Percentiles rank a stretch among this genome's conserved stretches.
phyloP scores from a whole-genome alignment of 352 stramenopile species.

The Phytophthora meadii region DNA sequence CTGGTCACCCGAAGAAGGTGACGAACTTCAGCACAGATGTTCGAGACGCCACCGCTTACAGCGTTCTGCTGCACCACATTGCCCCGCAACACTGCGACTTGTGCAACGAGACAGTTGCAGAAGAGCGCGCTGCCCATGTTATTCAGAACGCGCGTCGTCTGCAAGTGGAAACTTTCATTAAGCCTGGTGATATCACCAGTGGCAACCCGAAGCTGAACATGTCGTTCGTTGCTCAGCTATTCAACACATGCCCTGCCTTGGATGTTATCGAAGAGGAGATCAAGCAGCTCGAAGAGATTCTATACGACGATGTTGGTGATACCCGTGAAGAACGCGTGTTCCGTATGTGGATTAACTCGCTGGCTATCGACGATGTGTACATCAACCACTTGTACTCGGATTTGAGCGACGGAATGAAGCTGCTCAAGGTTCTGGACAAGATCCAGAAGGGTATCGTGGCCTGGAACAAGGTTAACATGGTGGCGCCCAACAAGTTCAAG shows the following conservation, averaged over 20 bases:
- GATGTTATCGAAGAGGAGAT: constrained; percentile 85
- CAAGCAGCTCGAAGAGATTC: constrained; percentile 86
- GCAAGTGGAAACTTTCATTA: constrained; percentile 92
- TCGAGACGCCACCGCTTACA: constrained; percentile 88
- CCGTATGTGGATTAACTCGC: constrained; percentile 94
- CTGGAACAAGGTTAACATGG: constrained; percentile 91
- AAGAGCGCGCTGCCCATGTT: constrained; percentile 80
- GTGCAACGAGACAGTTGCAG: constrained; percentile 53
- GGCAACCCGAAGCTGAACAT: constrained; percentile 94
- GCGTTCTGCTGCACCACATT: constrained; percentile 89
- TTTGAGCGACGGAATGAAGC: constrained; percentile 86
- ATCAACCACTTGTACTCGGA: constrained; percentile 93
- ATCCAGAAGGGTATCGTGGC: constrained; percentile 89
- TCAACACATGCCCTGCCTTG: constrained; percentile 92
- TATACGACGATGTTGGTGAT: constrained; percentile 88
- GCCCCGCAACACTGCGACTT: constrained; percentile 75
- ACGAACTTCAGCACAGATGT: constrained; percentile 86
- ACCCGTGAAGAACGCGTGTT: constrained; percentile 91
- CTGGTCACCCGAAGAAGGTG: constrained; percentile 72
- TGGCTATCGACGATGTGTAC: constrained; percentile 89
- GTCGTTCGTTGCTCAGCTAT: constrained; percentile 91
- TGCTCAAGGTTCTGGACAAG: constrained; percentile 92
- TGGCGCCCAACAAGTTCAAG: constrained; percentile 92
- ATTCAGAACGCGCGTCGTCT: constrained; percentile 87
- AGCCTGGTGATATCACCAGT: constrained; percentile 91